Conservation (phyloP, 768 basidiomycete genomes). For the Harrya chromipes region DNA sequence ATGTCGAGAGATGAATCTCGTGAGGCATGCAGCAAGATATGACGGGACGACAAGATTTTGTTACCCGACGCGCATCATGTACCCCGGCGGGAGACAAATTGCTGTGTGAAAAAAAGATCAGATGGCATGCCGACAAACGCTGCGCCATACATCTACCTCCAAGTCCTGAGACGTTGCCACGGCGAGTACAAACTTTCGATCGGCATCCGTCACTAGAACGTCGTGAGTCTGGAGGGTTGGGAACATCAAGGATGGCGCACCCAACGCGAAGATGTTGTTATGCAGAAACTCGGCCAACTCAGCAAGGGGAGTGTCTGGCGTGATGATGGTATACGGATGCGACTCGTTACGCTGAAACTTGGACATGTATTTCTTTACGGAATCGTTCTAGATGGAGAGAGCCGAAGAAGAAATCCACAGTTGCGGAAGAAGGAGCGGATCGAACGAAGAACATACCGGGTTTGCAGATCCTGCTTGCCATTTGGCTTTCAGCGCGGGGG, state of each 20-base stretch:
- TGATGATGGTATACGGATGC: conserved; percentile 75
- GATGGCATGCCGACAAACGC: not conserved
- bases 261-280: conserved; percentile 71
- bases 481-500: conserved; percentile 65
- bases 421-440: not conserved
- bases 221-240: not conserved
- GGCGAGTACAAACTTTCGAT: conserved; percentile 79
- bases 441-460: conserved; percentile 47
- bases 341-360: conserved; percentile 65
- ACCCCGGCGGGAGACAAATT: conserved; percentile 30
- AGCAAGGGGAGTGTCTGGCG: conserved; percentile 71
- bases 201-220: conserved; percentile 73
- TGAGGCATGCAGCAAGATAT: not conserved
- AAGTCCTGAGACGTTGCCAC: conserved; percentile 78
- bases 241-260: conserved; percentile 36
- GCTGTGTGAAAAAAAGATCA: conserved; percentile 14
- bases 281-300: conserved; percentile 81
- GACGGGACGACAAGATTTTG: not conserved
- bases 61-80: conserved; percentile 10
- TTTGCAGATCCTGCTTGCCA: conserved; percentile 75
- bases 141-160: conserved; percentile 31
- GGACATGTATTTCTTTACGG: conserved; percentile 66
- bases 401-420: not conserved
- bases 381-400: conserved; percentile 52
- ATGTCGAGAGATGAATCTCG: not conserved